A percentile compares a stretch with the other conserved stretches of the same genome.
These are phyloP conservation scores for Isatis tinctoria DNA, from an alignment of 345 rosid species.

Conservation along the genomic window DNA sequence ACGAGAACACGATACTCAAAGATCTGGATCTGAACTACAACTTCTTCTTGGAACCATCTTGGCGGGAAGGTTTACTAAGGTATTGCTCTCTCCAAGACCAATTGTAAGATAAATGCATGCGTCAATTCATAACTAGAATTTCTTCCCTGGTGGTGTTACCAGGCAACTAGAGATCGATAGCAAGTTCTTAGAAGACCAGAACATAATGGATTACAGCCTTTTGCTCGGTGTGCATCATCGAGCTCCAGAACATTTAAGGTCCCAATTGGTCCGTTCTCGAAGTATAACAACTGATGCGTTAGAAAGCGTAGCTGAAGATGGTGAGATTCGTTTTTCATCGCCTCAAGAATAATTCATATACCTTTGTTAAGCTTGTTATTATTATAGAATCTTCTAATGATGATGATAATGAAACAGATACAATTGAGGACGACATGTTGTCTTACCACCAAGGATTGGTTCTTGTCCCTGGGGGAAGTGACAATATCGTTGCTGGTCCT, in stretches of 20 bases:
- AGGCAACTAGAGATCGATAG: conserved; percentile 91
- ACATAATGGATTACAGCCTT: conserved; percentile 98
- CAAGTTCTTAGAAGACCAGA: conserved; percentile 74
- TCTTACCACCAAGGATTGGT: conserved; percentile 89
- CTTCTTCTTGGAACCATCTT: conserved; percentile 90
- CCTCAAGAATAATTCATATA: neutral
- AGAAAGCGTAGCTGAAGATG: conserved; percentile 88
- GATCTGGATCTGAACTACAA: conserved; percentile 85
- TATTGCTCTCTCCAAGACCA: conserved; percentile 19
- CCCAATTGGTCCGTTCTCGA: conserved; percentile 42
- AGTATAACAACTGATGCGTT: conserved; percentile 55
- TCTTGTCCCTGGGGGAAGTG: conserved; percentile 82
- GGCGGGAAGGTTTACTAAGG: conserved; percentile 84
- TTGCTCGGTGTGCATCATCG: conserved; percentile 96
- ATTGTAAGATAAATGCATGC: neutral
- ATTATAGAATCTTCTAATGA: neutral
- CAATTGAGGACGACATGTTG: conserved; percentile 67
- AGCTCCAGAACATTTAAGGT: conserved; percentile 82
- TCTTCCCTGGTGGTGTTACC: conserved; percentile 14
- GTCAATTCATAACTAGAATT: neutral
- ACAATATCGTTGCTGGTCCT: conserved; percentile 73
- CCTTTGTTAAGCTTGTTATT: neutral
- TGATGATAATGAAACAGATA: conserved; percentile 35
- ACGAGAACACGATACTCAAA: conserved; percentile 90
- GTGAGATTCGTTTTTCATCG: conserved; percentile 29